These are phyloP conservation scores for Blastomyces gilchristii DNA, from an alignment of 2,329 filamentous ascomycete genomes.

Conservation along the genomic window DNA sequence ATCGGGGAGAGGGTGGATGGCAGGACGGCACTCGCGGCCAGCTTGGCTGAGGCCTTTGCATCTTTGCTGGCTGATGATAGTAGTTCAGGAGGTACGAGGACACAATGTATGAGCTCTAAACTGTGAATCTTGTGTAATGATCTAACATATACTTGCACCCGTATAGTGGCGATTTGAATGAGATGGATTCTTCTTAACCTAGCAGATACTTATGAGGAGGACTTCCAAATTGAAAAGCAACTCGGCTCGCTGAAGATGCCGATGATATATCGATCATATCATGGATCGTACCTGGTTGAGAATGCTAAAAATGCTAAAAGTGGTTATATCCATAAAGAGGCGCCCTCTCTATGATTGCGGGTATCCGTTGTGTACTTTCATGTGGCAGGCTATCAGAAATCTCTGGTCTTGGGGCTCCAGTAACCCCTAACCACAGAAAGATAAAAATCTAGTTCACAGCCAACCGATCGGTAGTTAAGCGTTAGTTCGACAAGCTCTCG, in stretches of 20 bases:
- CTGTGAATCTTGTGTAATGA: neutral
- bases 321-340: neutral
- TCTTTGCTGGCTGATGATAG: neutral
- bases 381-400: neutral
- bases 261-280: neutral
- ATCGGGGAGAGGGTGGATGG: neutral
- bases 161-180: constrained; percentile 2
- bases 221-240: neutral
- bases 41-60: neutral
- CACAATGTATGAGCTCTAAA: neutral
- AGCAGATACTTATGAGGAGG: neutral
- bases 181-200: neutral
- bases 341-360: neutral
- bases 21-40: neutral
- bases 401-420: neutral
- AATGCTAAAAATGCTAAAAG: neutral
- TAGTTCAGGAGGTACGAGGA: neutral
- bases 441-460: neutral
- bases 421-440: neutral
- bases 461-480: neutral
- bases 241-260: neutral
- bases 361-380: neutral
- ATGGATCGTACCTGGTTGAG: neutral
- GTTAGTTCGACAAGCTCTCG: constrained; percentile 1
- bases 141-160: neutral